phyloP scores from a whole-genome alignment of 2,329 filamentous ascomycete genomes.

The Penicillium sp. region DNA sequence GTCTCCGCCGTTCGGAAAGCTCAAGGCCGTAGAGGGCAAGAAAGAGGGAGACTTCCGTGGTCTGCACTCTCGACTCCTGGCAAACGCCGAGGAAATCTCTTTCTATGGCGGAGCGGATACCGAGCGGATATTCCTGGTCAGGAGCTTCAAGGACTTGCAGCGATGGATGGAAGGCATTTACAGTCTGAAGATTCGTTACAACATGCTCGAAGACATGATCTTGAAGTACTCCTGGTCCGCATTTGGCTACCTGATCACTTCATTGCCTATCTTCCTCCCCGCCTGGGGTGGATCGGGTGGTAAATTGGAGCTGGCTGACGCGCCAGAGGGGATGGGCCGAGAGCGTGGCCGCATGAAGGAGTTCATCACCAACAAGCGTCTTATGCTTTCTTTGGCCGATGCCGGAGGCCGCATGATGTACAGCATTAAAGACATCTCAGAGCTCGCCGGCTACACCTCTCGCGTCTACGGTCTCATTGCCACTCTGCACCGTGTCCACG shows the following conservation, averaged over 20 bases:
- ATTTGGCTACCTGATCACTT: conserved; percentile 91
- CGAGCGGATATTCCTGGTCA: conserved; percentile 89
- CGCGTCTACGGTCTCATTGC: conserved; percentile 95
- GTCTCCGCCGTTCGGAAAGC: conserved; percentile 92
- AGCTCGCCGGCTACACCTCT: conserved; percentile 93
- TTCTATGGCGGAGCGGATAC: conserved; percentile 96
- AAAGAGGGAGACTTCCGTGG: conserved; percentile 95
- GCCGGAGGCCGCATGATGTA: conserved; percentile 99
- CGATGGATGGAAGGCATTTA: conserved; percentile 99
- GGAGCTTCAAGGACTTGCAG: conserved; percentile 88
- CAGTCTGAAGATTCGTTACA: conserved; percentile 95
- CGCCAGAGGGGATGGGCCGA: conserved; percentile 45
- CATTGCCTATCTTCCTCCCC: conserved; percentile 89
- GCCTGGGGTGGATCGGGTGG: conserved; percentile 88
- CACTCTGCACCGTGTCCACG: conserved; percentile 89
- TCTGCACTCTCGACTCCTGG: conserved; percentile 86
- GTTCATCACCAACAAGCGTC: conserved; percentile 97
- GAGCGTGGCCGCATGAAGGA: conserved; percentile 93
- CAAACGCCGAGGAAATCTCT: conserved; percentile 95
- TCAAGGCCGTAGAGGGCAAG: conserved; percentile 93
- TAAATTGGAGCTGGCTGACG: conserved; percentile 62
- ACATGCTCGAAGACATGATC: conserved; percentile 97
- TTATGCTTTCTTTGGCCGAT: conserved; percentile 96
- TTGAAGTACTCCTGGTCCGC: conserved; percentile 99
- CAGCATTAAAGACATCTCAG: conserved; percentile 95